Evolutionary conservation across 805 yeast species (phyloP), one percentile per base, ranked within the genome.

Genomic region (Torulaspora indica): DNA sequence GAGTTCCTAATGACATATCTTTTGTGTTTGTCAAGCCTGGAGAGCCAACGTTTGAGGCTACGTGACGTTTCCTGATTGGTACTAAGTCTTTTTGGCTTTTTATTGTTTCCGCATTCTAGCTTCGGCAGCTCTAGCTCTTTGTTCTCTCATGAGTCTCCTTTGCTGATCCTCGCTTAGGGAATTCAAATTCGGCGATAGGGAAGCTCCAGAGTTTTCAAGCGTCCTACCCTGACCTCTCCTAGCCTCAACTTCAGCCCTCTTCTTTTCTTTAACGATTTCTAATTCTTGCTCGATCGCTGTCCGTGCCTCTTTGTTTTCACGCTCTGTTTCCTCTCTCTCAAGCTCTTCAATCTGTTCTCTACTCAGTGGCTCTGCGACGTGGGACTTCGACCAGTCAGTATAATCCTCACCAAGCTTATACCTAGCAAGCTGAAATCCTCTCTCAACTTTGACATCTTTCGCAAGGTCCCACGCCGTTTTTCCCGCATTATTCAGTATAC

Each of bases 61-160:
- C 22, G 18, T 31, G 34, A 9, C 10, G 9, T 24, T 13, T 3
- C 38, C 10, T 14, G 28, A 38, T 28, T n/a, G 14, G 15, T 13
- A 25, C 34, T n/a, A n/a, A n/a, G n/a, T n/a, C n/a, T n/a, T 28
- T 29, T 38, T 30, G 9, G 14, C n/a, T 9, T 8, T 38, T 27
- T 38, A 38, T 23, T 20, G 27, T 13, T 38, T 65, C 43, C 69
- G 73, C 56, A 86, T 55, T 54, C 98, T 73, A 0, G 91, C 95
- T 62, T 93, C 98, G 0, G 95, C 97, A 0, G 98, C 98, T 43
- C 98, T 75, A 0, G 97, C 97, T 43, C 98, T 73, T 58, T 90
- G 90, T 57, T 93, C 98, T 48, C 98, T 77, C 85, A 90, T 89
- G 15, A 93, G 67, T 56, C 81, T 76, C 74, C 75, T 73, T 56